Evolutionary conservation across 2,329 filamentous ascomycete species (phyloP).

Genomic region (Nakataea oryzae): DNA sequence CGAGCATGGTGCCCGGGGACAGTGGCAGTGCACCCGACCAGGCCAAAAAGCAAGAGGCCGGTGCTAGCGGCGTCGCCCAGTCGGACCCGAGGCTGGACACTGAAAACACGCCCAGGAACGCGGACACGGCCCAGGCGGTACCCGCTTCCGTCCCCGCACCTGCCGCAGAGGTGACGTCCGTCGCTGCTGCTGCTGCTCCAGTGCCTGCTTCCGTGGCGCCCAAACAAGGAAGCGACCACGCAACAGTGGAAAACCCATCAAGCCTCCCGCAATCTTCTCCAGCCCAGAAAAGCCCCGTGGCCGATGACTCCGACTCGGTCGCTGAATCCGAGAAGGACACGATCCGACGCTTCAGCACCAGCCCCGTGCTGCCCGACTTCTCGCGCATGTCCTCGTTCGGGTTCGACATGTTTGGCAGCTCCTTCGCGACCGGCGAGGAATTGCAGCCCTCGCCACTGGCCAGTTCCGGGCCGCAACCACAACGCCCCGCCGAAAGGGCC

Average conservation of each 20-base stretch:
- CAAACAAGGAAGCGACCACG: neutral
- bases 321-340: conserved; percentile 8
- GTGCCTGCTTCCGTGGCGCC: neutral
- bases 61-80: neutral
- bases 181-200: neutral
- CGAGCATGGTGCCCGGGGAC: neutral
- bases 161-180: conserved; percentile 4
- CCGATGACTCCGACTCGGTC: neutral
- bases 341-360: conserved; percentile 31
- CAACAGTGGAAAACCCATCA: neutral
- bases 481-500: neutral
- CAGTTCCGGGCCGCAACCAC: neutral
- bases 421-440: neutral
- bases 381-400: conserved; percentile 51
- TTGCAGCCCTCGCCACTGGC: conserved; percentile 13
- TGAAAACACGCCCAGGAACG: neutral
- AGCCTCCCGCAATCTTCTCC: neutral
- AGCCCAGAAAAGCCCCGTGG: neutral
- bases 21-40: neutral
- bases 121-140: neutral
- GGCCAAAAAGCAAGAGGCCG: neutral
- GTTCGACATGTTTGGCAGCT: conserved; percentile 37
- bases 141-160: conserved; percentile 17
- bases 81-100: neutral
- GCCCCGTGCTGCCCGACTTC: conserved; percentile 47